Base-by-base conservation (phyloP, 2,329 filamentous ascomycete genomes). In the Clarireedia monteithiana region DNA sequence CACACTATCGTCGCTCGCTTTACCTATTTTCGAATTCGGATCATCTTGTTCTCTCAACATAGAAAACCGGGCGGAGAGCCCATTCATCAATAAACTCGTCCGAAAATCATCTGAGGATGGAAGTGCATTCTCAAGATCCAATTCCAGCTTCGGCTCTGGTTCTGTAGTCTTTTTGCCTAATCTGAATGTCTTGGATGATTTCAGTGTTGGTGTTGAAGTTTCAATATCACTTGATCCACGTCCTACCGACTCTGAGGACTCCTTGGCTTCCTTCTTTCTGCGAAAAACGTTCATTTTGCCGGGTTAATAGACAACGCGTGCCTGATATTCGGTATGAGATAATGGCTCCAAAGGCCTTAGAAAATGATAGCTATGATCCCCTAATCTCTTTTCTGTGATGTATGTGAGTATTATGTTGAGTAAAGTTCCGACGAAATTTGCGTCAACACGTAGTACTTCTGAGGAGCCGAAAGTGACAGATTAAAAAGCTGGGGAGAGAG, bases 21-120 rank as follows among this genome's bases (percentile, higher is more conserved):
- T 96, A 57, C 92, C 92, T 34, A 96, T 80, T 69, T 91, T 88
- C 2, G 90, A 92, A 60, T 77, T 86, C 1, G 92, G 92, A 66
- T 96, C 91, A 69, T 96, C 91, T 70, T 96, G 92, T 71, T 96
- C 92, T 66, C 90, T 80, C 34, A 97, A 76, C 92, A 97, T 97
- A 64, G 92, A 97, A 71, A 99, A 99, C 6, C 94, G 85, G 12
- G 91, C 90, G 0, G 92, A 97, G 4, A 99, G 79, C 44, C 91
- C 92, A 0, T 90, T 91, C 92, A 99, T 95, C 60, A 99, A 77
- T 57, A 99, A 75, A 76, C 94, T 97, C 3, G 94, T 99, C 56
- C 94, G 84, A 71, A 99, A 97, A 67, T 97, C 86, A 71, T 97
- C 90, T 48, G 76, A 85, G 0, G 91, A 79, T 1, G 94, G 94